Conservation (phyloP, 1,284 basidiomycete genomes). For the Moesziomyces antarcticus region DNA sequence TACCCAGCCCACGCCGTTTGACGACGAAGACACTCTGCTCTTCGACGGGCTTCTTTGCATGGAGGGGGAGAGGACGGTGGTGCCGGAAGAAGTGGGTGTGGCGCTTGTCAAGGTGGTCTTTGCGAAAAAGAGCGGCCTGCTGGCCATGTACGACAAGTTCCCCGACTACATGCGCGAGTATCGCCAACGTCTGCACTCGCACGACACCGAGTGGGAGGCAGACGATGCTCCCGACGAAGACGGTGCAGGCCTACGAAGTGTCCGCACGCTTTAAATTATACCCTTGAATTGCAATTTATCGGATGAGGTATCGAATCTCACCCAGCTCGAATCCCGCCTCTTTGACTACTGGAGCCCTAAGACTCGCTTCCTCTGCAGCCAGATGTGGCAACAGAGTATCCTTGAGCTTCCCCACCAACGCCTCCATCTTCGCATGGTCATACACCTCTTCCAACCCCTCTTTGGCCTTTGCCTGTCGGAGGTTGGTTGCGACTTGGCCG, state of each 20-base stretch:
- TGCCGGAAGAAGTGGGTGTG: constrained; percentile 35
- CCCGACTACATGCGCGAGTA: constrained; percentile 32
- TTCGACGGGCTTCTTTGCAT: constrained; percentile 23
- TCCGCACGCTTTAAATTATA: constrained; percentile 23
- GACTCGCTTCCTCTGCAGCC: constrained; percentile 50
- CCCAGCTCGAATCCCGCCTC: constrained; percentile 42
- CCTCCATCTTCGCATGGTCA: constrained; percentile 33
- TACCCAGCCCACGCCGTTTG: not conserved
- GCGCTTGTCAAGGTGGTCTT: constrained; percentile 35
- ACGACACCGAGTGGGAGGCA: constrained; percentile 2
- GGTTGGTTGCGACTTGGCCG: constrained; percentile 1
- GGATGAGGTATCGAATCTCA: constrained; percentile 39
- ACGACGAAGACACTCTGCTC: constrained; percentile 18
- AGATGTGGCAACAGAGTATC: constrained; percentile 49
- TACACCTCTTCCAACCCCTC: constrained; percentile 23
- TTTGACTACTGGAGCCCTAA: constrained; percentile 41
- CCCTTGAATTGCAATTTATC: constrained; percentile 5
- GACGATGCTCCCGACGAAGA: constrained; percentile 29
- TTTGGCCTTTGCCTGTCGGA: constrained; percentile 23
- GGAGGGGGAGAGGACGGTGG: not conserved
- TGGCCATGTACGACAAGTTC: constrained; percentile 20
- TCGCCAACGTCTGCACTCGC: not conserved
- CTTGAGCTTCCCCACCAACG: constrained; percentile 23
- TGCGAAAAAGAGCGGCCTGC: constrained; percentile 37
- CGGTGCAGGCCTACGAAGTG: constrained; percentile 23